A percentile compares a stretch with the other conserved stretches of the same genome.
Evolutionary conservation across 2,329 filamentous ascomycete genomes (phyloP).

Genomic region (Trichoderma arundinaceum): DNA sequence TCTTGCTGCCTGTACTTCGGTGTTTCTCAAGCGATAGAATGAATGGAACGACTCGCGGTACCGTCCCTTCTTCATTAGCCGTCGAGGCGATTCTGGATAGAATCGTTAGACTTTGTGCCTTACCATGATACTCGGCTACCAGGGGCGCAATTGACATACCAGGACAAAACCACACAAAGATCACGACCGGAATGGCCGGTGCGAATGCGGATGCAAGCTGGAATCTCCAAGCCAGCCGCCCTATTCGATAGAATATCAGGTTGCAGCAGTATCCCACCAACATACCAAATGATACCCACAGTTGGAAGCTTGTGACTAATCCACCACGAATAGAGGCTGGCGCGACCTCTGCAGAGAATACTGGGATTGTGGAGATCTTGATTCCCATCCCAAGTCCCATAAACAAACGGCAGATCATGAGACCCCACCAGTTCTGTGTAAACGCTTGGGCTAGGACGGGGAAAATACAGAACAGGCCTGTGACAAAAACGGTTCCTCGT

Average conservation of each 20-base stretch:
- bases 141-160: slow-evolving; percentile 44
- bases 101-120: background rate
- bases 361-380: slow-evolving; percentile 53
- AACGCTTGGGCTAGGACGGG: slow-evolving; percentile 60
- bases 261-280: slow-evolving; percentile 71
- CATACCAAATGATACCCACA: slow-evolving; percentile 60
- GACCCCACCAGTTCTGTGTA: slow-evolving; percentile 57
- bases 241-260: slow-evolving; percentile 63
- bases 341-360: slow-evolving; percentile 58
- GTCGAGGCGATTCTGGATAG: slow-evolving; percentile 62
- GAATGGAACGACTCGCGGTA: slow-evolving; percentile 61
- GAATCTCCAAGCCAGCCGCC: slow-evolving; percentile 64
- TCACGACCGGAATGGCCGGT: slow-evolving; percentile 64
- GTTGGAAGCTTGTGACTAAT: slow-evolving; percentile 57
- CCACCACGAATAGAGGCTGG: slow-evolving; percentile 56
- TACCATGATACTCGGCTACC: no score
- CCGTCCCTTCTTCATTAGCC: slow-evolving; percentile 66
- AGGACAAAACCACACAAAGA: slow-evolving; percentile 64
- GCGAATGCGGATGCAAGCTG: slow-evolving; percentile 68
- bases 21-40: slow-evolving; percentile 61
- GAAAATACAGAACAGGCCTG: slow-evolving; percentile 61
- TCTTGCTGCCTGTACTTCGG: slow-evolving; percentile 62
- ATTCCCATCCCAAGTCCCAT: slow-evolving; percentile 67
- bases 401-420: slow-evolving; percentile 49
- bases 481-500: slow-evolving; percentile 55